phyloP scores from a whole-genome alignment of 2,329 filamentous ascomycete genomes.

The Aspergillus niger region DNA sequence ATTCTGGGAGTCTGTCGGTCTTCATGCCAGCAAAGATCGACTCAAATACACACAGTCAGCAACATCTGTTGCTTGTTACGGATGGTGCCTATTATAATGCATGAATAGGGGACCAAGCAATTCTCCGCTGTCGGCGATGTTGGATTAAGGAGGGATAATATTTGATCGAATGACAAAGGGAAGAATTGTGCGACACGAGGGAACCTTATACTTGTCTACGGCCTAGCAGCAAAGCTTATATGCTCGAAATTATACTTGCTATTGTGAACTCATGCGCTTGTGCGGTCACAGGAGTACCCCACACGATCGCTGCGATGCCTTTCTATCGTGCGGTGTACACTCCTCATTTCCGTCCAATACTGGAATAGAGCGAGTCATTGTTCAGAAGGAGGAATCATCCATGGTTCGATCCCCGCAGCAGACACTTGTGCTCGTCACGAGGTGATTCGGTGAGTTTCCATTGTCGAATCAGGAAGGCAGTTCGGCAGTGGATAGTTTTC shows the following conservation, averaged over 20 bases:
- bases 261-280: neutral
- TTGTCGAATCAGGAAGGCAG: neutral
- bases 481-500: slow-evolving; percentile 1
- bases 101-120: slow-evolving; percentile 57
- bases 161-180: slow-evolving; percentile 17
- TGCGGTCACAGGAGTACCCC: neutral
- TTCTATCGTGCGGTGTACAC: slow-evolving; percentile 9
- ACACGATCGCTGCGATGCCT: slow-evolving; percentile 25
- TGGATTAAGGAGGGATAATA: slow-evolving; percentile 49
- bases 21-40: slow-evolving; percentile 73
- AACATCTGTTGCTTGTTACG: slow-evolving; percentile 29
- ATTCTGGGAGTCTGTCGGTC: slow-evolving; percentile 60
- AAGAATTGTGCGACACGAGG: slow-evolving; percentile 15
- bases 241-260: slow-evolving; percentile 11
- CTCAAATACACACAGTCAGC: slow-evolving; percentile 51
- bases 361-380: slow-evolving; percentile 17
- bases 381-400: neutral
- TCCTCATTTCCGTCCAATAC: slow-evolving; percentile 18
- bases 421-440: neutral
- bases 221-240: slow-evolving; percentile 8
- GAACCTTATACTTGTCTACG: slow-evolving; percentile 2
- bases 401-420: neutral
- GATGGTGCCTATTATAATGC: slow-evolving; percentile 65
- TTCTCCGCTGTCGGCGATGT: slow-evolving; percentile 57
- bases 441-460: neutral